These are phyloP conservation scores for Paxillus involutus DNA, from an alignment of 768 basidiomycete species.

Conservation along the genomic window DNA sequence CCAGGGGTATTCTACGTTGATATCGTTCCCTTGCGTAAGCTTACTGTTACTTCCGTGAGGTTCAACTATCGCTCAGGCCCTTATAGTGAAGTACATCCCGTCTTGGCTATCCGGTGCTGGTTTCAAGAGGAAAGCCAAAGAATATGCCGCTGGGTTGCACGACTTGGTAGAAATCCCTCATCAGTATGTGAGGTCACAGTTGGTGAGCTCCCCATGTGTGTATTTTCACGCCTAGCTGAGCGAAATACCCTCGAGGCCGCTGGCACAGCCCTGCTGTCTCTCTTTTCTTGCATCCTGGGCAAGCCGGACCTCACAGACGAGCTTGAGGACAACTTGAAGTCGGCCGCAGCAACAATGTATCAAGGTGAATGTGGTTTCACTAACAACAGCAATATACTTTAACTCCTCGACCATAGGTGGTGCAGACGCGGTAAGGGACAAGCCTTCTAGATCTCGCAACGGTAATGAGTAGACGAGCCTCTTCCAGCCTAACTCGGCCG, in stretches of 20 bases:
- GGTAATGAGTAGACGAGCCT: too few species aligned
- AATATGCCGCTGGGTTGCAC: constrained; percentile 4
- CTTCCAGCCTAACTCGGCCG: too few species aligned
- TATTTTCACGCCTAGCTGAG: not conserved
- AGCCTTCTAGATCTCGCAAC: too few species aligned
- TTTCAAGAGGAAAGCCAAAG: constrained; percentile 14
- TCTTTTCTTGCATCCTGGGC: constrained; percentile 10
- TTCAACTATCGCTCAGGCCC: not conserved
- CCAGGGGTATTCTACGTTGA: constrained; percentile 14
- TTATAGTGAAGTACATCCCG: constrained; percentile 24
- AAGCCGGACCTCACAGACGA: too few species aligned
- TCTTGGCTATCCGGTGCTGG: constrained; percentile 21
- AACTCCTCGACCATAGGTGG: too few species aligned
- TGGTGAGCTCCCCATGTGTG: constrained; percentile 13
- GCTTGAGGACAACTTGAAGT: too few species aligned
- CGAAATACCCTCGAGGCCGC: constrained; percentile 3
- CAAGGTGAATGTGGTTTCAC: too few species aligned
- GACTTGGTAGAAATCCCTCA: constrained; percentile 11
- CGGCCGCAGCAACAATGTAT: too few species aligned
- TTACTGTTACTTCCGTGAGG: not conserved
- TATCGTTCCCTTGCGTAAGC: constrained; percentile 17
- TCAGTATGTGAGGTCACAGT: constrained; percentile 8
- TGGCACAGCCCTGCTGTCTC: constrained; percentile 15
- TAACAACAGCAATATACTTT: too few species aligned
- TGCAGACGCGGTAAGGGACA: too few species aligned